Conservation (phyloP, 179 eudicot genomes). For the Sideroxylon spinosum region DNA sequence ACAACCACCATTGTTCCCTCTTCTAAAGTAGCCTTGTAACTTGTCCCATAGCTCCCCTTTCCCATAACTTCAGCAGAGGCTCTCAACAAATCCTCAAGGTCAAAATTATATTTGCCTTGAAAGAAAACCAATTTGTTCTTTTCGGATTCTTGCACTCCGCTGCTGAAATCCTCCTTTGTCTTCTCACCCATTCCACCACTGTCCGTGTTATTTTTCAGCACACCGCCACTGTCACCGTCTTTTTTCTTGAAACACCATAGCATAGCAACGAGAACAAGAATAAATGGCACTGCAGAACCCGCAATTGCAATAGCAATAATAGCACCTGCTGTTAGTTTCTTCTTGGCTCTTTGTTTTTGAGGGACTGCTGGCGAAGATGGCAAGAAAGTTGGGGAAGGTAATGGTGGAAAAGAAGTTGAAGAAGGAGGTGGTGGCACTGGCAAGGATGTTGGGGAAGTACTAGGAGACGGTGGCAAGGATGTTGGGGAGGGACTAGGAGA, state of each 20-base stretch:
- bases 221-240: constrained; percentile 16
- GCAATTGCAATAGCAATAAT: constrained; percentile 49
- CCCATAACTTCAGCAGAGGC: constrained; percentile 93
- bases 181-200: constrained; percentile 36
- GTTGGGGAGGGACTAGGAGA: constrained; percentile 36
- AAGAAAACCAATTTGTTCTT: constrained; percentile 78
- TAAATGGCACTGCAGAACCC: constrained; percentile 29
- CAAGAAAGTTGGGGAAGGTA: constrained; percentile 23
- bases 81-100: constrained; percentile 81
- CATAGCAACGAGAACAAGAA: constrained; percentile 23
- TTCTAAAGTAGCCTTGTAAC: constrained; percentile 75
- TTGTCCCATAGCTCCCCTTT: constrained; percentile 79
- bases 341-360: constrained; percentile 23
- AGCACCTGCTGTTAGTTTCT: constrained; percentile 39
- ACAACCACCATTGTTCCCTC: constrained; percentile 72
- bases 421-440: constrained; percentile 17
- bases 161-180: constrained; percentile 59
- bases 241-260: constrained; percentile 40
- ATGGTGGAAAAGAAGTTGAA: constrained; percentile 18
- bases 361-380: constrained; percentile 28
- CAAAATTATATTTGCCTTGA: constrained; percentile 58
- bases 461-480: constrained; percentile 22
- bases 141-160: constrained; percentile 66
- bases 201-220: constrained; percentile 32
- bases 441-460: constrained; percentile 24